phyloP scores from a whole-genome alignment of 768 basidiomycete species.

The Suillus luteus region DNA sequence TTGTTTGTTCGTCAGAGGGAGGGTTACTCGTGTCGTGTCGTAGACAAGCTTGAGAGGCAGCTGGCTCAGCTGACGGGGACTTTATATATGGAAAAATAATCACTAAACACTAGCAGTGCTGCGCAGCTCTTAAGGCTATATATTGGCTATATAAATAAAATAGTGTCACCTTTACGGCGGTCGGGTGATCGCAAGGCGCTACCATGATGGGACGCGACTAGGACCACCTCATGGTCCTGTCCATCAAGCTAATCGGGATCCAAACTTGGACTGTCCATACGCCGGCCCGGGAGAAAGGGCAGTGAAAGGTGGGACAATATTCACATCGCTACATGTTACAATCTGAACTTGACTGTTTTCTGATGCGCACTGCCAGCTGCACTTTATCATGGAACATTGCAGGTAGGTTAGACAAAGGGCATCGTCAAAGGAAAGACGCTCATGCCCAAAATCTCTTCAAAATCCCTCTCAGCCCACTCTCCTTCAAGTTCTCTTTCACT shows the following conservation, averaged over 20 bases:
- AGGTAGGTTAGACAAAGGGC: not conserved
- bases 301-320: not conserved
- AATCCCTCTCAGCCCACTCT: not conserved
- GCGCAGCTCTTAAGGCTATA: not conserved
- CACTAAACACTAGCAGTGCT: not conserved
- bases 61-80: not conserved
- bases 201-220: not conserved
- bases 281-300: not conserved
- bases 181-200: not conserved
- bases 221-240: not conserved
- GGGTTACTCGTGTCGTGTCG: not conserved
- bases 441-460: constrained; percentile 8
- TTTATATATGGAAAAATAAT: not conserved
- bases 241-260: not conserved
- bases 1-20: not conserved
- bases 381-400: not conserved
- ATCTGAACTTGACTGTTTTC: not conserved
- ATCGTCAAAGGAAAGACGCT: not conserved
- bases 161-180: not conserved
- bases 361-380: not conserved
- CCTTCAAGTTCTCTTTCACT: constrained; percentile 1
- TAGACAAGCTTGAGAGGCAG: not conserved
- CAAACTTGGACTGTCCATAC: not conserved
- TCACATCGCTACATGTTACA: not conserved
- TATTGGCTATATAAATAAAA: not conserved